phyloP scores from a whole-genome alignment of 371 early-diverging fungal genomes.

The Mortierella sp. region DNA sequence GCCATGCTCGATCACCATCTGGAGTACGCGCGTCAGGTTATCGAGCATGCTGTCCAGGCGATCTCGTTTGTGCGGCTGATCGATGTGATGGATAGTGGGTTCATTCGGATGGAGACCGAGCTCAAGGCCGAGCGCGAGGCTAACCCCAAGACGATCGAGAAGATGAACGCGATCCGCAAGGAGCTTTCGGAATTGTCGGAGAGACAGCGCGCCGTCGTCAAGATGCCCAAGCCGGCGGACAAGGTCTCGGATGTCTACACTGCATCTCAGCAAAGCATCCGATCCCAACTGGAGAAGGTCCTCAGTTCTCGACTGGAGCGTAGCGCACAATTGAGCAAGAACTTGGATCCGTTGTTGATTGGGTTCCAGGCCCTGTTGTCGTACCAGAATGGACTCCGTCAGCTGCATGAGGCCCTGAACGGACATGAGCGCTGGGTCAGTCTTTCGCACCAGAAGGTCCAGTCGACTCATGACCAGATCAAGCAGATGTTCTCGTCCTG shows the following conservation, averaged over 20 bases:
- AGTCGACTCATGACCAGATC: conserved; percentile 46
- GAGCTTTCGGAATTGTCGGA: conserved; percentile 34
- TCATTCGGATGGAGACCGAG: conserved; percentile 40
- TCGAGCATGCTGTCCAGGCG: conserved; percentile 11
- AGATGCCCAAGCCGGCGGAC: conserved; percentile 41
- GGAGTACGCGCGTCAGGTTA: conserved; percentile 19
- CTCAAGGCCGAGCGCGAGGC: conserved; percentile 47
- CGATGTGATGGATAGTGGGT: conserved; percentile 51
- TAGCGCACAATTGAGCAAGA: conserved; percentile 20
- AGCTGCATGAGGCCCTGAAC: conserved; percentile 30
- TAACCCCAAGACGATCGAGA: conserved; percentile 27
- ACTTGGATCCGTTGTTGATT: conserved; percentile 28
- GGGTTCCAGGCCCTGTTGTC: conserved; percentile 38
- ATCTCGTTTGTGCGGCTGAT: conserved; percentile 26
- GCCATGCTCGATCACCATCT: conserved; percentile 35
- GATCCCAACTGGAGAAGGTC: conserved; percentile 23
- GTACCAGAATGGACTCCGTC: conserved; percentile 48
- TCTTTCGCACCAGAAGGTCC: conserved; percentile 31
- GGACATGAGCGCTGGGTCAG: conserved; percentile 40
- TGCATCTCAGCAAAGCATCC: conserved; percentile 9
- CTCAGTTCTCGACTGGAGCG: conserved; percentile 16
- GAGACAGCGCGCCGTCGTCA: conserved; percentile 7
- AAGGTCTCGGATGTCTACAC: conserved; percentile 31
- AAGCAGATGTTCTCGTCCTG: conserved; percentile 54
- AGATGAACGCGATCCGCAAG: conserved; percentile 30